phyloP scores from a whole-genome alignment of 2,329 filamentous ascomycete genomes.

The Aspergillus piperis region DNA sequence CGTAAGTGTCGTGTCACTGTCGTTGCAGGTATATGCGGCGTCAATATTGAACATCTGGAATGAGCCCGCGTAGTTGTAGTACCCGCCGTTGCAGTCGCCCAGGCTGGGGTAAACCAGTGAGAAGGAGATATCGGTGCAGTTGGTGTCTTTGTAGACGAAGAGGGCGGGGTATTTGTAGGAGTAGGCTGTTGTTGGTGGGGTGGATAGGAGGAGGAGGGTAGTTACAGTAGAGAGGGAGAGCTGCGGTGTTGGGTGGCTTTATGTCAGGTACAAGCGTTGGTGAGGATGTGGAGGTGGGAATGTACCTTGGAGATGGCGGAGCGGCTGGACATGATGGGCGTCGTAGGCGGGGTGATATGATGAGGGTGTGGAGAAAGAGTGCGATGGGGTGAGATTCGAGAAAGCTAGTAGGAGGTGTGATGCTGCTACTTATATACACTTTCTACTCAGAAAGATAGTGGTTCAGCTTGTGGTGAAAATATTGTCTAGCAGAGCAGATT shows the following conservation, averaged over 20 bases:
- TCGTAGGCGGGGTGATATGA: no score
- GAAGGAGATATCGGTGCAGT: background rate
- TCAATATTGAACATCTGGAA: background rate
- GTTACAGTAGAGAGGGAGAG: background rate
- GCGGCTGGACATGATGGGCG: no score
- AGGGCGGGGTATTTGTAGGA: background rate
- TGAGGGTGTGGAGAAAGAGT: no score
- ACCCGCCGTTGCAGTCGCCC: background rate
- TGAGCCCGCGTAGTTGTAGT: background rate
- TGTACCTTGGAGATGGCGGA: no score
- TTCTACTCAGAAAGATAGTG: background rate
- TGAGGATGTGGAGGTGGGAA: background rate
- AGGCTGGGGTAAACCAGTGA: background rate
- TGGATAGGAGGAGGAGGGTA: no score
- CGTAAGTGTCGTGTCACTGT: background rate
- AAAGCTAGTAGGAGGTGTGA: no score
- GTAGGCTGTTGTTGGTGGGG: background rate
- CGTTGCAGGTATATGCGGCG: background rate
- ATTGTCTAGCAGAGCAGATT: no score
- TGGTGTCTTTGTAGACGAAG: background rate
- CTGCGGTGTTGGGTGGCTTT: background rate
- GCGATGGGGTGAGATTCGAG: no score
- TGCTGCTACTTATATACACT: background rate
- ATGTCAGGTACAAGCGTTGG: background rate
- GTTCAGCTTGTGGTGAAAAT: background rate